phyloP scores from a whole-genome alignment of 768 basidiomycete species.

The Rubroboletus pulcherrimus region DNA sequence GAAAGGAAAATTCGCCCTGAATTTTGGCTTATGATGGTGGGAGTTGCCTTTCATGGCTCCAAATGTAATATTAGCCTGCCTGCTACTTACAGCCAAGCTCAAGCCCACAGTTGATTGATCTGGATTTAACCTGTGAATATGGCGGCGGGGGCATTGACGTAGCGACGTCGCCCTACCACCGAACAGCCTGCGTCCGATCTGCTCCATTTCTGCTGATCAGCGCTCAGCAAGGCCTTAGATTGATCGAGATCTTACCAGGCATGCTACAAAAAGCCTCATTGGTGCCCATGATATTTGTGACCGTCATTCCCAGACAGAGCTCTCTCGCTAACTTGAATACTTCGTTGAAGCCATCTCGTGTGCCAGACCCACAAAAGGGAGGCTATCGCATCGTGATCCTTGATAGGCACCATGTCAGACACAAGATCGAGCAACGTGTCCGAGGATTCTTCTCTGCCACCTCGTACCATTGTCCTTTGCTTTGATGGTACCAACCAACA shows the following conservation, averaged over 20 bases:
- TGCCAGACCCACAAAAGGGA: not conserved
- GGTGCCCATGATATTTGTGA: not conserved
- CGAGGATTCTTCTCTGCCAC: conserved; percentile 1
- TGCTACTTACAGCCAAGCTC: not conserved
- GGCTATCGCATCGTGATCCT: not conserved
- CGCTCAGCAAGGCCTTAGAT: not conserved
- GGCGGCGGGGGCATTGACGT: not conserved
- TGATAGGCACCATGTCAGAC: conserved; percentile 16
- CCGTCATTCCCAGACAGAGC: not conserved
- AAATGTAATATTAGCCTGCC: too few relatives aligned
- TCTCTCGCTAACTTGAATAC: not conserved
- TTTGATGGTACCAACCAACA: conserved; percentile 66
- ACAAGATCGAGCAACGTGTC: not conserved
- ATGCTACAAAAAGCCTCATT: conserved; percentile 3
- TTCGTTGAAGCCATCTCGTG: not conserved
- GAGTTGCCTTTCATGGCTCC: not conserved
- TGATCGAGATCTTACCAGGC: not conserved
- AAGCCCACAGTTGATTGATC: not conserved
- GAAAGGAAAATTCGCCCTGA: not conserved
- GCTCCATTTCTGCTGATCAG: not conserved
- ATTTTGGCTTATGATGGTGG: not conserved
- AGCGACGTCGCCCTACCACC: too few relatives aligned
- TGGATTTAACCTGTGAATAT: not conserved
- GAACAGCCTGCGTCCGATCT: not conserved
- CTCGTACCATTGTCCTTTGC: conserved; percentile 56